These are phyloP conservation scores for Tulasnella sp. DNA, from an alignment of 768 basidiomycete genomes.

Conservation along the genomic window DNA sequence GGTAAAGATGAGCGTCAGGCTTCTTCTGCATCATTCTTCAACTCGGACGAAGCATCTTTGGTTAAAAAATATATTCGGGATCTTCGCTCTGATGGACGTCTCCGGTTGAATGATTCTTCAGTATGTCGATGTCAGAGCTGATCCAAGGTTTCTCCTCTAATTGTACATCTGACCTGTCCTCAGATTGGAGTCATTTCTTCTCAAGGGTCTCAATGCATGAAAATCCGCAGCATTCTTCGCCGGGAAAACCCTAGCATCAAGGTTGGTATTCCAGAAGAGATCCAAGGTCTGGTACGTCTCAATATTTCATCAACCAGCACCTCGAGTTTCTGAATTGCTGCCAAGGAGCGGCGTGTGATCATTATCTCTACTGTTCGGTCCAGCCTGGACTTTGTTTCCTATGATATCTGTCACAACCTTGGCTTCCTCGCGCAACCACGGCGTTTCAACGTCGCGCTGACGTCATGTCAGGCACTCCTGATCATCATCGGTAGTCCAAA, in stretches of 20 bases:
- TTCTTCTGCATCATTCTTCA: constrained; percentile 58
- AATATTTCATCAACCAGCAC: not conserved
- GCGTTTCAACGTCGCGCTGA: constrained; percentile 35
- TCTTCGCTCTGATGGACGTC: constrained; percentile 26
- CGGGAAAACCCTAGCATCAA: constrained; percentile 31
- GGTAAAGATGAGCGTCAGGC: constrained; percentile 46
- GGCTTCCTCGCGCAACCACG: constrained; percentile 16
- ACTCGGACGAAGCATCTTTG: constrained; percentile 43
- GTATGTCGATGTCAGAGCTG: not conserved
- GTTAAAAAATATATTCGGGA: constrained; percentile 37
- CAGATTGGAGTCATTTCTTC: constrained; percentile 50
- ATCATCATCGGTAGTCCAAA: constrained; percentile 49
- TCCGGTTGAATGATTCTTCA: constrained; percentile 14
- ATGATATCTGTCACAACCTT: constrained; percentile 7
- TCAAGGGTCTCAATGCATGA: constrained; percentile 46
- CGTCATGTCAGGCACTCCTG: constrained; percentile 49
- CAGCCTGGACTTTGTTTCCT: constrained; percentile 12
- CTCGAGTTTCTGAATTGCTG: too few species aligned
- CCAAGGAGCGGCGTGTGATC: constrained; percentile 16
- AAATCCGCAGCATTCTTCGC: constrained; percentile 35
- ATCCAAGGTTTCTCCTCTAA: not conserved
- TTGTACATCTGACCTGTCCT: not conserved
- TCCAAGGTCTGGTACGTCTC: constrained; percentile 35
- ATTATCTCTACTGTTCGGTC: constrained; percentile 15
- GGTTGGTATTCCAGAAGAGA: constrained; percentile 54